Percentiles rank a stretch among this genome's conserved stretches.
These are phyloP conservation scores for Hericium rajendrae DNA, from an alignment of 768 basidiomycete genomes.

Conservation along the genomic window DNA sequence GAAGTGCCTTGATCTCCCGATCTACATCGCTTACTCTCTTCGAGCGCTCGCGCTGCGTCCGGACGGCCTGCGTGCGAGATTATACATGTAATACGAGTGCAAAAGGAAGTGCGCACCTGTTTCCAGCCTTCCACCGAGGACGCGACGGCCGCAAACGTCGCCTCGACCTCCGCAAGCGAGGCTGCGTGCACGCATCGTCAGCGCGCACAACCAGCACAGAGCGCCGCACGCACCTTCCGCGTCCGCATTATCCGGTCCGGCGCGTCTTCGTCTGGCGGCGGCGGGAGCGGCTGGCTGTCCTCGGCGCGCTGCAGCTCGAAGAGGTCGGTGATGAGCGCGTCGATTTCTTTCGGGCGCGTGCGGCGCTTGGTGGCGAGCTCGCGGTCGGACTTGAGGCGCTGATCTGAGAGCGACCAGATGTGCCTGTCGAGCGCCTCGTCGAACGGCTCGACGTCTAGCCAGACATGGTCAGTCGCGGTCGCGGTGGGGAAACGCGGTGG, in stretches of 20 bases:
- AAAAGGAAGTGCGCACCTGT: constrained; percentile 31
- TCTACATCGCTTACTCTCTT: neutral
- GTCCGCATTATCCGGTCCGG: constrained; percentile 9
- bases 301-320: constrained; percentile 25
- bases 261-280: constrained; percentile 9
- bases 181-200: constrained; percentile 9
- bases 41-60: neutral
- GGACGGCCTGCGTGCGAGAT: neutral
- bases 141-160: constrained; percentile 24
- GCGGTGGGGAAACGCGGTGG: neutral
- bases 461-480: constrained; percentile 26
- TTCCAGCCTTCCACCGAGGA: constrained; percentile 38
- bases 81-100: too few species aligned
- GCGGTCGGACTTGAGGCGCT: constrained; percentile 65
- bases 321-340: constrained; percentile 30
- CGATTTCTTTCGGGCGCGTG: constrained; percentile 46
- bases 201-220: neutral
- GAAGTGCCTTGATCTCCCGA: neutral
- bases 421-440: constrained; percentile 79
- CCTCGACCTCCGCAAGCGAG: constrained; percentile 17
- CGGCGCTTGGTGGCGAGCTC: constrained; percentile 61
- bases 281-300: constrained; percentile 19
- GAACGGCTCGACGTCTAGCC: constrained; percentile 51
- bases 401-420: constrained; percentile 73
- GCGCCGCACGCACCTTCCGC: constrained; percentile 15